Evolutionary conservation across 2,329 filamentous ascomycete species (phyloP), one percentile per base, ranked within the genome.

Genomic region (Lecanicillium sp.): DNA sequence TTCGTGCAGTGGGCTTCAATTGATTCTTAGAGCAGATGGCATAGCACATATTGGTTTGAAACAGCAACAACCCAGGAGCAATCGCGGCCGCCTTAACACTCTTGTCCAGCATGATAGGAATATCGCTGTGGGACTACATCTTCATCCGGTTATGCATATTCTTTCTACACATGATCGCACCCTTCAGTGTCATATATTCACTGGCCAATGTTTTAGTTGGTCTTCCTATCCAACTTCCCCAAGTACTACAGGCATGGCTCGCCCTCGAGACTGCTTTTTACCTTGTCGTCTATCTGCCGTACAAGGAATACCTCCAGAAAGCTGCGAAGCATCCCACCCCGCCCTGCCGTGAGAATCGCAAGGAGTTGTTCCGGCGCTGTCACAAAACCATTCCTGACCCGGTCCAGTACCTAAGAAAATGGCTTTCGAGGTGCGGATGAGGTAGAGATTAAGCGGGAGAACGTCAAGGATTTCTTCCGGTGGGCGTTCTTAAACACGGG

Each of bases 381-480:
- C 62, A 65, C 45, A 58, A 60, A 5, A 73, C 66, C 38, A 69
- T 78, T 12, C 60, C 67, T 2, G 67, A 79, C 48, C 62, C 65
- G 0, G 67, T 71, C 28, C 59, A 53, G 27, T 81, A 75, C 46
- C 43, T 81, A 19, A 58, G 53, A 36, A 68, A 65, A 45, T 82
- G 78, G 78, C n/a, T 80, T 80, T 49, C 55, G 71, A 17, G 69
- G 69, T 19, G 72, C 74, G 7, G 58, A 65, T 13, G 34, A 59
- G 3, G 56, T 62, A 19, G 73, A 77, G 19, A 72, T 82, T 33
- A 67, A 68, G 39, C 60, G 67, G 12, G 74, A 80, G 22, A 78
- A 80, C 51, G 48, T 80, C 36, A 74, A 72, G 53, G 71, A 77
- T 39, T 80, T 78, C 51, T 62, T 76, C 15, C 56, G 67, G n/a